Conservation (phyloP, 805 yeast genomes). For the Kodamaea kaohsiungensis region DNA sequence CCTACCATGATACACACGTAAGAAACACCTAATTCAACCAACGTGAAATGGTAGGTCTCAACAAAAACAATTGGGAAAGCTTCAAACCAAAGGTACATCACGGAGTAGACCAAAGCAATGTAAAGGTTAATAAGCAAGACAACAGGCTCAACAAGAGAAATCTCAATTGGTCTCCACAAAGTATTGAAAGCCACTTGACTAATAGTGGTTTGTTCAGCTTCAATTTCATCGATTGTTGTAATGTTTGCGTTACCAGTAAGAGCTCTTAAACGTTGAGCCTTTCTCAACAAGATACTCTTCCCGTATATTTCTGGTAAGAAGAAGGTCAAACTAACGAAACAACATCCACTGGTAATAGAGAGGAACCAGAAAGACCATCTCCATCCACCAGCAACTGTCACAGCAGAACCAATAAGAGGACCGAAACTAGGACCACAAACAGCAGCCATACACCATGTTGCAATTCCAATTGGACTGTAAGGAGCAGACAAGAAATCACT, state of each 20-base stretch:
- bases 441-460: slow-evolving; percentile 55
- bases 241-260: slow-evolving; percentile 50
- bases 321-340: slow-evolving; percentile 34
- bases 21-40: slow-evolving; percentile 48
- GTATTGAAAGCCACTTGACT: slow-evolving; percentile 24
- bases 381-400: slow-evolving; percentile 47
- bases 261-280: slow-evolving; percentile 49
- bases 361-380: slow-evolving; percentile 58
- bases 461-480: slow-evolving; percentile 47
- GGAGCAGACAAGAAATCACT: slow-evolving; percentile 49
- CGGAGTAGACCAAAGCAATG: slow-evolving; percentile 53
- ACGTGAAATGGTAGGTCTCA: slow-evolving; percentile 46
- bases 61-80: slow-evolving; percentile 58
- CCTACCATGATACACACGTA: slow-evolving; percentile 52
- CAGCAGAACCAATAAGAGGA: slow-evolving; percentile 55
- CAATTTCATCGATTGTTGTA: slow-evolving; percentile 40
- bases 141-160: slow-evolving; percentile 54
- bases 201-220: slow-evolving; percentile 22
- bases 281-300: slow-evolving; percentile 45
- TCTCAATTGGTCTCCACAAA: slow-evolving; percentile 50
- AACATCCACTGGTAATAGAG: slow-evolving; percentile 40
- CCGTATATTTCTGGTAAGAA: slow-evolving; percentile 51
- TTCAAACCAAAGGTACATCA: slow-evolving; percentile 58
- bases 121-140: slow-evolving; percentile 54
- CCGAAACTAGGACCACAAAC: slow-evolving; percentile 58